Evolutionary conservation across 495 filamentous ascomycete species (phyloP).

Genomic region (Hapsidospora chrysogenum): DNA sequence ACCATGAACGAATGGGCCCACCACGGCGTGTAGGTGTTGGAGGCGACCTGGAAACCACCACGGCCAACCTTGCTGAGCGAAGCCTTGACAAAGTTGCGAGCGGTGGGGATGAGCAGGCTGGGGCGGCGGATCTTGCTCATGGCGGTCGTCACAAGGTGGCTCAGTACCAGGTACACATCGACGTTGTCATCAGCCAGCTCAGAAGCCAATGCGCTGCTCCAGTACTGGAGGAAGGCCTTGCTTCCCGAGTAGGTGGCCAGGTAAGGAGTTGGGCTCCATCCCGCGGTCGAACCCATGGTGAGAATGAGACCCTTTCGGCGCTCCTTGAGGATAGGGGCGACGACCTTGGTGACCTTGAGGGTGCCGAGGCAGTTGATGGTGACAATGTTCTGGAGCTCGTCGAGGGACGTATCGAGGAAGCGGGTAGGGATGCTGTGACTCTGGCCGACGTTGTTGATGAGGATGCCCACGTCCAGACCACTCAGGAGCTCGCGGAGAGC

Average conservation of each 20-base stretch:
- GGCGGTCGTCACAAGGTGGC: conserved; percentile 81
- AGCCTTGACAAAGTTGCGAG: conserved; percentile 64
- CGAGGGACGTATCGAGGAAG: conserved; percentile 58
- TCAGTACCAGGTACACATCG: conserved; percentile 70
- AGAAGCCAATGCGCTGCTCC: conserved; percentile 71
- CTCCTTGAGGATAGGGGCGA: conserved; percentile 69
- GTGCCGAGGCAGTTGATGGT: conserved; percentile 88
- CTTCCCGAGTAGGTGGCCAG: conserved; percentile 93
- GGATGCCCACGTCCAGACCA: conserved; percentile 64
- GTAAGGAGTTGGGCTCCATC: conserved; percentile 75
- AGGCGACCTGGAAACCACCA: conserved; percentile 54
- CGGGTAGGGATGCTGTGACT: conserved; percentile 84
- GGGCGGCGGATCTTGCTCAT: conserved; percentile 88
- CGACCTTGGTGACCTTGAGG: conserved; percentile 65
- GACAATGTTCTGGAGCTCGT: conserved; percentile 79
- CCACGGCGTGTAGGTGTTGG: conserved; percentile 75
- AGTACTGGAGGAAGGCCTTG: conserved; percentile 97
- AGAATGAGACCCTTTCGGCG: conserved; percentile 78
- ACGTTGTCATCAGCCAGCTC: conserved; percentile 70
- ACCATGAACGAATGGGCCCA: conserved; percentile 85
- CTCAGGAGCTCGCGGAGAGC: conserved; percentile 47
- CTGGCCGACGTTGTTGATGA: conserved; percentile 95
- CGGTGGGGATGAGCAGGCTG: conserved; percentile 60
- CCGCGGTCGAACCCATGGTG: conserved; percentile 94
- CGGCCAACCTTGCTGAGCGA: conserved; percentile 69